These are phyloP conservation scores for Plasmodium chabaudi DNA, from an alignment of 169 alveolate species.

Conservation along the genomic window DNA sequence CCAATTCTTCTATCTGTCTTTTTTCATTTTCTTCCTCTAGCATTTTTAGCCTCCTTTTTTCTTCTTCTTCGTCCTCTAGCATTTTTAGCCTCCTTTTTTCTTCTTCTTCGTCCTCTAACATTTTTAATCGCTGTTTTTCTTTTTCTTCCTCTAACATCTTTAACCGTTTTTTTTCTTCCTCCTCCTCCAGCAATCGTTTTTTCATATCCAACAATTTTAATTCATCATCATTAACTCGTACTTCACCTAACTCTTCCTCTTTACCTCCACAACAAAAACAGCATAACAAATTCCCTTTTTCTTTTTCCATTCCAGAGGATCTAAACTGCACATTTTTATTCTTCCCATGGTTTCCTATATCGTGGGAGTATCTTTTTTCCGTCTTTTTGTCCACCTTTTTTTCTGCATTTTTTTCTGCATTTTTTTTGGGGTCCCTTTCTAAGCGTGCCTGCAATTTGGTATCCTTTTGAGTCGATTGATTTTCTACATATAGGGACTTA, in stretches of 20 bases:
- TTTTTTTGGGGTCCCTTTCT: background rate
- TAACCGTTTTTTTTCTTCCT: slow-evolving; percentile 16
- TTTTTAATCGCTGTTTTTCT: slow-evolving; percentile 20
- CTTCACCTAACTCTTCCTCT: slow-evolving; percentile 54
- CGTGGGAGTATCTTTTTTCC: background rate
- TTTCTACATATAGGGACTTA: background rate
- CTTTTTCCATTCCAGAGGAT: background rate
- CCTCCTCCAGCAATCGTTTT: slow-evolving; percentile 8
- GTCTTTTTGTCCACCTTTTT: background rate
- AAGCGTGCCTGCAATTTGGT: background rate
- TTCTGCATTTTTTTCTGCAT: background rate
- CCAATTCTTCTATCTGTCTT: background rate
- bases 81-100: background rate
- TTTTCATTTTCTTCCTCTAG: slow-evolving; percentile 2
- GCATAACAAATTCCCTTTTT: slow-evolving; percentile 1
- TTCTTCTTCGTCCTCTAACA: slow-evolving; percentile 46
- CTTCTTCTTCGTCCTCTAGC: slow-evolving; percentile 17
- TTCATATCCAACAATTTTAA: background rate
- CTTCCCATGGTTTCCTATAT: background rate
- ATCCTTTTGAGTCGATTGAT: background rate
- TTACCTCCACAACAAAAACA: slow-evolving; percentile 61
- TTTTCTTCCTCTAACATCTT: slow-evolving; percentile 29
- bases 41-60: background rate
- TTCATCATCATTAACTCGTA: slow-evolving; percentile 18
- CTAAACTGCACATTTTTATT: background rate